These are phyloP conservation scores for Ascomycota sp. DNA, from an alignment of 2,329 filamentous ascomycete species.

Conservation along the genomic window DNA sequence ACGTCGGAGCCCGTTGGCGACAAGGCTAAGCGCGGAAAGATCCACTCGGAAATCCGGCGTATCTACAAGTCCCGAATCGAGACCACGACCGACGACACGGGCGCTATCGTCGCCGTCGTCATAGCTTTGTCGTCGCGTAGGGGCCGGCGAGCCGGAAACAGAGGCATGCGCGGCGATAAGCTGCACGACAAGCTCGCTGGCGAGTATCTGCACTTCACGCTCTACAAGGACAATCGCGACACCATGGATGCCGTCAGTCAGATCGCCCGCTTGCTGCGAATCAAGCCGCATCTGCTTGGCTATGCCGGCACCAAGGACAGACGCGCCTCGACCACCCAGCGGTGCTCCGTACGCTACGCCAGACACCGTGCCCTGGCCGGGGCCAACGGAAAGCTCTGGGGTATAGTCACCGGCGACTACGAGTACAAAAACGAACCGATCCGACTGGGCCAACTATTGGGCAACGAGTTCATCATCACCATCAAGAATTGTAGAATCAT, in stretches of 20 bases:
- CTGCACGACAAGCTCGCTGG: slow-evolving; percentile 25
- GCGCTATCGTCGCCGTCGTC: slow-evolving; percentile 42
- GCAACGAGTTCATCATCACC: slow-evolving; percentile 87
- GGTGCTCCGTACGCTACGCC: slow-evolving; percentile 42
- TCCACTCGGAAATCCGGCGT: slow-evolving; percentile 47
- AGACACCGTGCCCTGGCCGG: slow-evolving; percentile 38
- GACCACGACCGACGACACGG: slow-evolving; percentile 39
- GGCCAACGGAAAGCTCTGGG: slow-evolving; percentile 43
- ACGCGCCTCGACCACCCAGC: slow-evolving; percentile 67
- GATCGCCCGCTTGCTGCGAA: slow-evolving; percentile 51
- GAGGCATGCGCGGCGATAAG: slow-evolving; percentile 7
- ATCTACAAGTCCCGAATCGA: slow-evolving; percentile 66
- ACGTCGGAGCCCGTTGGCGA: slow-evolving; percentile 22
- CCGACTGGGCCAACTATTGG: slow-evolving; percentile 62
- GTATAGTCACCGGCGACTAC: slow-evolving; percentile 58
- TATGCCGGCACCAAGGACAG: slow-evolving; percentile 80
- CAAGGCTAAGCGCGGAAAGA: slow-evolving; percentile 21
- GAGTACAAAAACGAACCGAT: slow-evolving; percentile 52
- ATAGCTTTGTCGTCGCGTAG: slow-evolving; percentile 28
- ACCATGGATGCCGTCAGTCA: slow-evolving; percentile 79
- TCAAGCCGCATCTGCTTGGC: slow-evolving; percentile 53
- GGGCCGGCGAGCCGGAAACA: slow-evolving; percentile 9
- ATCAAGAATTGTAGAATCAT: slow-evolving; percentile 62
- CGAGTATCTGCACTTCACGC: slow-evolving; percentile 71
- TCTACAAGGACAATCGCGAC: slow-evolving; percentile 94